Evolutionary conservation across 257 asterid genomes (phyloP), one percentile per base, ranked within the genome.

Genomic region (Rubia yunnanensis): DNA sequence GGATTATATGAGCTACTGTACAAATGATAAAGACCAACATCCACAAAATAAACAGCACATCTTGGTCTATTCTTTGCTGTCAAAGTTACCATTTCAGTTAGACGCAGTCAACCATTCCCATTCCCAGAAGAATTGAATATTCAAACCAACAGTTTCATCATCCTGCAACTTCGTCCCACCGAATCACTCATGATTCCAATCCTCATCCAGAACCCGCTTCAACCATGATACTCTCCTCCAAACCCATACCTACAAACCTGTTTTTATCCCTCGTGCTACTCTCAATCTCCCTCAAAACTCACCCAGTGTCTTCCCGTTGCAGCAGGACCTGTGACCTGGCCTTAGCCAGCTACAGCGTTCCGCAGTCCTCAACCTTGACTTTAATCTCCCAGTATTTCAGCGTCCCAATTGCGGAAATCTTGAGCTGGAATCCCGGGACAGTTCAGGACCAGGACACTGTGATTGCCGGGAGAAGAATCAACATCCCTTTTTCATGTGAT

Each of bases 401-500:
- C 17, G 63, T 46, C 53, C 0, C 73, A 26, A 69, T 74, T 66
- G 14, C 39, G 0, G 14, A 28, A 7, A 75, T 89, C 69, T 68
- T 74, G 14, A 4, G 18, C 1, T 84, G 74, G 85, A 92, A 80
- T 73, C 87, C 77, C 22, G 10, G 3, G 55, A 10, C 61, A 27
- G 65, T 87, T 67, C 62, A 76, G 1, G 84, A 81, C 73, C 85
- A 67, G 28, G 87, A 92, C 65, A 70, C 50, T 71, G 80, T 92
- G 6, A 0, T 49, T 1, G 87, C 86, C 5, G 80, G 0, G 0
- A 1, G 68, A 1, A 80, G 88, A 36, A 56, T 85, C 26, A 79
- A 79, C 77, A 74, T 92, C 49, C 98, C 96, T 11, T 87, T 92
- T 79, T 0, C 68, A n/a, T 92, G 98, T 79, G 88, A 72, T 26